Base-by-base conservation (phyloP, 1,284 basidiomycete species). In the Ustilago hordei region DNA sequence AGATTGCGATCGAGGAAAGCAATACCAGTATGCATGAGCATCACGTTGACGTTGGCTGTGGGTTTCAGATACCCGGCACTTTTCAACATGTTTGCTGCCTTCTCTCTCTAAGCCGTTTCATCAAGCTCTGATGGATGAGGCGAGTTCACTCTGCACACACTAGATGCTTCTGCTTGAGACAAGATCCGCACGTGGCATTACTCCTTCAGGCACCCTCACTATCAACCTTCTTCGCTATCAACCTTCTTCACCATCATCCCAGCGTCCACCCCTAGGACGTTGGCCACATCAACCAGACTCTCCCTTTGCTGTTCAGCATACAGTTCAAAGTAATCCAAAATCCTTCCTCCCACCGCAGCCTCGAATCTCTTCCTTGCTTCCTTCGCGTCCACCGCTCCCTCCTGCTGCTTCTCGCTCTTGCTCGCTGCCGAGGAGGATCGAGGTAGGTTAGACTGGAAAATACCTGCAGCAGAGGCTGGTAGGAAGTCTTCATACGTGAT, bases 401-500 rank as follows among this genome's bases (percentile, higher is more conserved):
- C 8, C 8, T 4, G 15, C 19, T 19, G 36, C 34, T 34, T 17
- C 38, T 8, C 9, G 36, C n/a, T 12, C 9, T 28, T 32, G 8
- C 8, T 13, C 28, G 9, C 28, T 9, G 52, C 19, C 6, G 23
- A 8, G 4, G 56, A 17, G 8, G 56, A 41, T 36, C 60, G 72
- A 9, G 75, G 64, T 8, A 78, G 63, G 19, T 88, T 88, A 36
- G 83, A 85, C 64, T 86, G 86, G 79, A 88, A 88, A 62, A 88
- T 88, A 11, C 87, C 87, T 1, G 87, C 87, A 8, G 87, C 87
- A 3, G 82, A 85, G 3, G 87, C 87, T 0, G 87, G 87, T 15
- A 88, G 70, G 71, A 88, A 88, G 65, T 88, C 87, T 66, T 88
- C 87, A 68, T 88, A 88, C 8, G 86, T 85, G 23, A 88, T 83